phyloP scores from a whole-genome alignment of 2,329 filamentous ascomycete genomes.

The Lasiodiplodia citricola region DNA sequence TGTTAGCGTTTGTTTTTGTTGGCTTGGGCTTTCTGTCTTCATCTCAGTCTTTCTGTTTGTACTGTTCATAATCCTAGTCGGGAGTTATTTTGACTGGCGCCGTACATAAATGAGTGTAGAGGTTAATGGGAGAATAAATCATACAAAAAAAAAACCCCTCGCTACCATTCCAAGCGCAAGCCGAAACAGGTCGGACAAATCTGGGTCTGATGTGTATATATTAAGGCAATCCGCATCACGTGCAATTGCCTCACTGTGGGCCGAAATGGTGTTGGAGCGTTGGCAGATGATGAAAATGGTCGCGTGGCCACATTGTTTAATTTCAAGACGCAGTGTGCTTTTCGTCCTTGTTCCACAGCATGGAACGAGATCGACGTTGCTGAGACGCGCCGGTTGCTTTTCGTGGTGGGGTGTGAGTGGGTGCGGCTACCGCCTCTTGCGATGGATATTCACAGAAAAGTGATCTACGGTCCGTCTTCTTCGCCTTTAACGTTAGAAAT shows the following conservation, averaged over 20 bases:
- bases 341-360: not conserved
- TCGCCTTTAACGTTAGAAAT: too few relatives aligned
- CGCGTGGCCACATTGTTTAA: not conserved
- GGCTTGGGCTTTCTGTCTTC: not conserved
- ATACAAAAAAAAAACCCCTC: not conserved
- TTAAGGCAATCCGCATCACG: not conserved
- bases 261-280: not conserved
- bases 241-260: slow-evolving; percentile 23
- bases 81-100: not conserved
- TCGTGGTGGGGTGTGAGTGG: not conserved
- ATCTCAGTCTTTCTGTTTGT: not conserved
- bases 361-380: not conserved
- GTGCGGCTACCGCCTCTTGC: slow-evolving; percentile 10
- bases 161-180: not conserved
- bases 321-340: not conserved
- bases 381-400: not conserved
- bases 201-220: not conserved
- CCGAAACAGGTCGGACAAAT: not conserved
- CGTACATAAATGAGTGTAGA: not conserved
- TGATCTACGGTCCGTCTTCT: too few relatives aligned
- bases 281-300: not conserved
- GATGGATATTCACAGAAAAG: not conserved
- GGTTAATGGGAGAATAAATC: not conserved
- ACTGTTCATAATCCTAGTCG: slow-evolving; percentile 1
- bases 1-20: not conserved